Base-by-base conservation (phyloP, 2,329 filamentous ascomycete species). In the Monilinia aucupariae region DNA sequence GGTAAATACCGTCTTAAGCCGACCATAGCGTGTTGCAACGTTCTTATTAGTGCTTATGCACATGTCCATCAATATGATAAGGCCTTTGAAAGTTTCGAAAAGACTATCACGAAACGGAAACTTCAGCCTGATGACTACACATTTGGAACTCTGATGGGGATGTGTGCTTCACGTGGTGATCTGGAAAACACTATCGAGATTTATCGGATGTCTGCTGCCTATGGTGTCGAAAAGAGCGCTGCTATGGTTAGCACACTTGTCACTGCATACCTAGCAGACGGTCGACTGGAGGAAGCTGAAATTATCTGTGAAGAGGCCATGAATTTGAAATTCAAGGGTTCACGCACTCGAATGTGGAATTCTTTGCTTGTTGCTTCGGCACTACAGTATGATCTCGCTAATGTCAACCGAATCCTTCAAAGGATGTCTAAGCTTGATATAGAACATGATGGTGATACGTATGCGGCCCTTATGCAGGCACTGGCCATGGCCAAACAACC, bases 281-380 rank as follows among this genome's bases (percentile, higher is more conserved):
- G 81, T 27, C 75, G 78, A 47, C 75, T 81, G 50, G 68, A 74
- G 13, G 78, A 84, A 68, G 87, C 88, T 4, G 81, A 86, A 72
- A 76, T 76, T 47, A 77, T 90, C 55, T 84, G 86, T 39, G 72
- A 82, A 55, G 81, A 82, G 51, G 81, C 85, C 39, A 77, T 86
- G 27, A 74, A 75, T 15, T 78, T 80, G 65, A 76, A 78, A 17
- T 73, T 85, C 0, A 72, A 79, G 22, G 80, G 84, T 1, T 77
- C 80, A 1, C 77, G 82, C 27, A 86, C 86, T 2, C 78, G 80
- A 39, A 84, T 91, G 71, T 97, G 90, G 90, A 96, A 97, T 71
- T 80, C 85, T 60, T 76, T 97, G 39, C 78, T 97, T 5, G 80
- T 82, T 62, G 84, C 88, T 65, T 82, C 91, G 73, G 90, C 89